Percentiles rank a stretch among this genome's conserved stretches.
These are phyloP conservation scores for Lasiodiplodia hormozganensis DNA, from an alignment of 2,329 filamentous ascomycete species.

Conservation along the genomic window DNA sequence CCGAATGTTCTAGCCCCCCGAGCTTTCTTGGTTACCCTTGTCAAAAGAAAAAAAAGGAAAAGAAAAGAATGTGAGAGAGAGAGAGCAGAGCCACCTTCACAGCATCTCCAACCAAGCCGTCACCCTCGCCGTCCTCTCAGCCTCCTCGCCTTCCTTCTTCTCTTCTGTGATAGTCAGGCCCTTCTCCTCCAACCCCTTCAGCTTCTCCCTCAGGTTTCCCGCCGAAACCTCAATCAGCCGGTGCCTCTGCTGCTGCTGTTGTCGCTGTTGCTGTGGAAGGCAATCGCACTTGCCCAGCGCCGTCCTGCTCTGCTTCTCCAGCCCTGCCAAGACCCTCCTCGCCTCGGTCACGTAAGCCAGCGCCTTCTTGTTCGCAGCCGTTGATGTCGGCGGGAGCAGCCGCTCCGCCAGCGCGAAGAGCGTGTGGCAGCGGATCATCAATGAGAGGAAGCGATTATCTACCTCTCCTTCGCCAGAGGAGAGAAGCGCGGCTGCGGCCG, in stretches of 20 bases:
- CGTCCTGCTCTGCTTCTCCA: not conserved
- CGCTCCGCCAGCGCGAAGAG: slow-evolving; percentile 4
- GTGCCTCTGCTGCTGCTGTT: not conserved
- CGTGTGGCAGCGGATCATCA: slow-evolving; percentile 13
- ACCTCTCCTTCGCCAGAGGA: not conserved
- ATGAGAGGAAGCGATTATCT: not conserved
- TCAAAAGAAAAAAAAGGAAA: not conserved
- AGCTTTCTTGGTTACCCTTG: not conserved
- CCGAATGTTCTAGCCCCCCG: not conserved
- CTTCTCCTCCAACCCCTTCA: not conserved
- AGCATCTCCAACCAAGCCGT: not conserved
- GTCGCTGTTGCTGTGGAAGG: not conserved
- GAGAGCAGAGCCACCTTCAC: not conserved
- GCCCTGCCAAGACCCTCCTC: not conserved
- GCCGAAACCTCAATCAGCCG: slow-evolving; percentile 4
- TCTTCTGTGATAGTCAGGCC: not conserved
- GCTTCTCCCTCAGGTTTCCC: not conserved
- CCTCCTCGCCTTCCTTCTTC: not conserved
- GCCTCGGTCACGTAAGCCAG: not conserved
- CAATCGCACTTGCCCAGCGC: not conserved
- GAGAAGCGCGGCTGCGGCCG: not conserved
- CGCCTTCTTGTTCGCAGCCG: not conserved
- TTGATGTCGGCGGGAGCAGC: not conserved
- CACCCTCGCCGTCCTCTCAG: not conserved
- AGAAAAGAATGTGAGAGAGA: too few relatives aligned